Evolutionary conservation across 169 alveolate species (phyloP), one percentile per base, ranked within the genome.

Genomic region (Cryptosporidium ubiquitum): DNA sequence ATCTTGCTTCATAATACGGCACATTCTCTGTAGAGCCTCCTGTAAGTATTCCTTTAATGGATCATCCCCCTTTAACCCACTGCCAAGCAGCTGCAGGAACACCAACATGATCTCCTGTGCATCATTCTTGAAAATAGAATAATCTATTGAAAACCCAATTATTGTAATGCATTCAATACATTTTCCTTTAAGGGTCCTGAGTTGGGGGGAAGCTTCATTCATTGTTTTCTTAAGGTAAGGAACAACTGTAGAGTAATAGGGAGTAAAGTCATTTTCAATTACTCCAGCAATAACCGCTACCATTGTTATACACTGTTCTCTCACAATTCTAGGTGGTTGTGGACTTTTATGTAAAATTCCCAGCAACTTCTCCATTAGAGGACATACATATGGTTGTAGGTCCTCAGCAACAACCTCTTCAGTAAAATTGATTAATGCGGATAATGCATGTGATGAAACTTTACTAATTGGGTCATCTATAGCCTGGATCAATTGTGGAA

Each of bases 251-350:
- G 97, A 69, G 75, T 96, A 96, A 86, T 93, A 96, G 49, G 93
- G 92, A 47, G 92, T 33, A 84, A 96, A 96, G 71, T 95, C 95
- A 70, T 95, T 96, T 86, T 96, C 98, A 57, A 96, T 91, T 7
- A 96, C 98, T 1, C 98, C 98, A 1, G 98, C 98, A 49, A 93
- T 93, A 20, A 96, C 98, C 6, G 98, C 98, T 29, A 95, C 70
- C 70, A 96, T 93, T 1, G 98, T 96, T 6, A 96, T 95, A 33
- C 97, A 96, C 71, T 96, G 98, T 71, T 96, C 97, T 9, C 97
- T 85, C 3, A 95, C 96, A 29, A 92, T 84, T 26, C 93, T 85
- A 49, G 89, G 84, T 4, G 91, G 84, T 44, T 52, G 91, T 0
- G 91, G 84, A 26, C 40, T 93, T 68, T 68, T 86, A 91, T 92